These are phyloP conservation scores for Fusarium penzigii DNA, from an alignment of 2,329 filamentous ascomycete genomes.

Conservation along the genomic window DNA sequence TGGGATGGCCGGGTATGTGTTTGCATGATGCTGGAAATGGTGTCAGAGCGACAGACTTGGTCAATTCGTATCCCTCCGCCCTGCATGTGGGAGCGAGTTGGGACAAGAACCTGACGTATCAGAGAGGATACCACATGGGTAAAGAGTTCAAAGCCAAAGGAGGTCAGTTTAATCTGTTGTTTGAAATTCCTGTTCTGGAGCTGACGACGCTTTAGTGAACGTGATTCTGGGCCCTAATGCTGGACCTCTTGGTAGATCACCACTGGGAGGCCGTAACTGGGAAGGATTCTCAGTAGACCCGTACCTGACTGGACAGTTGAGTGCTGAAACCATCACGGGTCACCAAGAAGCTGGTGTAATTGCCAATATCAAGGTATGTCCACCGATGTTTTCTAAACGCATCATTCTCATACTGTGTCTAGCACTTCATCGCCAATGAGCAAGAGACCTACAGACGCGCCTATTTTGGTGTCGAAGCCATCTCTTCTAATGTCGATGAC, in stretches of 20 bases:
- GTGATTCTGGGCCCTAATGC: conserved; percentile 71
- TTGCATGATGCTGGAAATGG: conserved; percentile 53
- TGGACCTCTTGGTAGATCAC: conserved; percentile 70
- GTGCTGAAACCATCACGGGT: conserved; percentile 71
- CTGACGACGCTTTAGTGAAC: conserved; percentile 48
- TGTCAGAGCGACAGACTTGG: conserved; percentile 48
- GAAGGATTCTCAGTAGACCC: conserved; percentile 74
- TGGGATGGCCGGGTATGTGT: conserved; percentile 49
- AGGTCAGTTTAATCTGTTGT: conserved; percentile 42
- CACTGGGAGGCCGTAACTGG: conserved; percentile 72
- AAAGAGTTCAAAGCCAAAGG: conserved; percentile 58
- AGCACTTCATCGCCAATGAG: conserved; percentile 62
- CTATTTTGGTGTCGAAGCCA: conserved; percentile 48
- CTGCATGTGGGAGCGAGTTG: conserved; percentile 52
- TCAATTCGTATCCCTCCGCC: conserved; percentile 50
- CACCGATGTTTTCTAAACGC: rapidly evolving
- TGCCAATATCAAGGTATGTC: conserved; percentile 64
- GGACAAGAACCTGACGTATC: conserved; percentile 55
- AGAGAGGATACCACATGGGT: conserved; percentile 54
- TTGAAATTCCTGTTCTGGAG: rapidly evolving
- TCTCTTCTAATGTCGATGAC: conserved; percentile 65
- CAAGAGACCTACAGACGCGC: conserved; percentile 54
- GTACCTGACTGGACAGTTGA: conserved; percentile 68
- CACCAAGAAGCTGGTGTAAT: conserved; percentile 79
- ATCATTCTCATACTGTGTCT: rapidly evolving